Conservation (phyloP, 306 rosid genomes). For the Cercis canadensis region DNA sequence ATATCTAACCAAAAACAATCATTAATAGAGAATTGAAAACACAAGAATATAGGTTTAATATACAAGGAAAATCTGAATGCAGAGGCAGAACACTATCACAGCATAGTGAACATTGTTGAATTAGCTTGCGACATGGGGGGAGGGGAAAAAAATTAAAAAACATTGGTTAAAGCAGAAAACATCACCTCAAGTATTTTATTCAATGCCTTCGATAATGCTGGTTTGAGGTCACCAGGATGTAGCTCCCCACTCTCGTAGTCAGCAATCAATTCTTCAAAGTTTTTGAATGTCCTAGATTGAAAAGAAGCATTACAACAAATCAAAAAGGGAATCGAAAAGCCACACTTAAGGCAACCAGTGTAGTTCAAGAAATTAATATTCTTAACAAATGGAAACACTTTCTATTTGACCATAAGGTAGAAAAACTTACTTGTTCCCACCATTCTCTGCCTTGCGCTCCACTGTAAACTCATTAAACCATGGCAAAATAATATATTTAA, state of each 20-base stretch:
- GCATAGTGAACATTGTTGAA: background rate
- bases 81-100: background rate
- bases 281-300: constrained; percentile 43
- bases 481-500: constrained; percentile 68
- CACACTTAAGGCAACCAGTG: constrained; percentile 5
- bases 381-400: background rate
- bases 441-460: constrained; percentile 69
- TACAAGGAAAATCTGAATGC: background rate
- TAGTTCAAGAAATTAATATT: constrained; percentile 14
- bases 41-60: background rate
- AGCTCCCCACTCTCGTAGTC: constrained; percentile 51
- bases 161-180: background rate
- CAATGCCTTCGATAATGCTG: constrained; percentile 56
- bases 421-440: constrained; percentile 75
- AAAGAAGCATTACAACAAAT: background rate
- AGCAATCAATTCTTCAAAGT: constrained; percentile 48
- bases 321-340: no score
- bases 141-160: background rate
- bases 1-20: background rate
- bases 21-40: background rate
- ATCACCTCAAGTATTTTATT: constrained; percentile 58
- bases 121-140: no score
- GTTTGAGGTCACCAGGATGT: constrained; percentile 64
- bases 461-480: constrained; percentile 79
- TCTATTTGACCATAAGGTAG: background rate